Conservation (phyloP, 2,329 filamentous ascomycete genomes). For the Fusarium odoratissimum region DNA sequence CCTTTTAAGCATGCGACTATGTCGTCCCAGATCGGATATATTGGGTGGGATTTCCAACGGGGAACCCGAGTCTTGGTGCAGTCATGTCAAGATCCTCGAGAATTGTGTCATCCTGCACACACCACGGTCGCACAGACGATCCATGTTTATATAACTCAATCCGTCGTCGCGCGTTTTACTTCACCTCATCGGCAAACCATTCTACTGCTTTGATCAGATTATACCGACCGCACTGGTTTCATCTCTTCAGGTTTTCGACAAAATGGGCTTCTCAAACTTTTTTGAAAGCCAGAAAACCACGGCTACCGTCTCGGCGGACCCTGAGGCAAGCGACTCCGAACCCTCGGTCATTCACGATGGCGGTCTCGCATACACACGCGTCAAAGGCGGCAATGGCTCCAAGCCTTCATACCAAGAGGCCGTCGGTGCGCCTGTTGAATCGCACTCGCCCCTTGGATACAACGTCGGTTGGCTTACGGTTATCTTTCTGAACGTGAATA, state of each 20-base stretch:
- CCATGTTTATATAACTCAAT: slow-evolving; percentile 14
- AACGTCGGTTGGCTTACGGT: slow-evolving; percentile 66
- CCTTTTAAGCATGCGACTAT: neutral
- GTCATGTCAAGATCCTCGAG: neutral
- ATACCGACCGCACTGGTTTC: neutral
- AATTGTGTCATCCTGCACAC: slow-evolving; percentile 23
- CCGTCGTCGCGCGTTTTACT: neutral
- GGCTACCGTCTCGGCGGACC: neutral
- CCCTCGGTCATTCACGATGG: slow-evolving; percentile 36
- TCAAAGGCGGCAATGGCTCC: slow-evolving; percentile 60
- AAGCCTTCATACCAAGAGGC: slow-evolving; percentile 69
- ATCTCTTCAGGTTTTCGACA: neutral
- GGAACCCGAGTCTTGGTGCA: neutral
- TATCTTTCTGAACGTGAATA: slow-evolving; percentile 69
- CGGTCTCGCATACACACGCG: slow-evolving; percentile 33
- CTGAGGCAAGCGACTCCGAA: slow-evolving; percentile 27
- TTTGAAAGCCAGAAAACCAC: slow-evolving; percentile 21
- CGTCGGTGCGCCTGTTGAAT: slow-evolving; percentile 70
- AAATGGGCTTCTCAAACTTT: slow-evolving; percentile 22
- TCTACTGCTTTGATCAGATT: neutral
- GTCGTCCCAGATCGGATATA: neutral
- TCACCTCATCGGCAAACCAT: neutral
- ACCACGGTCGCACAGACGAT: neutral
- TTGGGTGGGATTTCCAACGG: neutral
- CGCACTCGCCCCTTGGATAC: slow-evolving; percentile 68